A percentile compares a stretch with the other conserved stretches of the same genome.
phyloP scores from a whole-genome alignment of 495 filamentous ascomycete genomes.

The Chaetomium tenue region DNA sequence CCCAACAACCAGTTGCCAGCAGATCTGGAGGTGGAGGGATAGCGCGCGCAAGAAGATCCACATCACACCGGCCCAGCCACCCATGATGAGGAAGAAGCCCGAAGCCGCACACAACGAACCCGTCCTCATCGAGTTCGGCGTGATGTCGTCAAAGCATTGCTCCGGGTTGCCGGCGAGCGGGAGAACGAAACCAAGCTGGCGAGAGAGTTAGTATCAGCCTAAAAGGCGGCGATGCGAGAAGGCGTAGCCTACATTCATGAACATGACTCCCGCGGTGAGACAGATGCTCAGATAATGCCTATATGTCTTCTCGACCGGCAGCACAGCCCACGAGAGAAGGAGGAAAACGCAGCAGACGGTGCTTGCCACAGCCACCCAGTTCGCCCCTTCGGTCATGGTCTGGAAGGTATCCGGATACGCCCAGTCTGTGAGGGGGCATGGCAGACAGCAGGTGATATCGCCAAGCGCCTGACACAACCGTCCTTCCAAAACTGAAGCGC shows the following conservation, averaged over 20 bases:
- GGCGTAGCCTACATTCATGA: conserved; percentile 69
- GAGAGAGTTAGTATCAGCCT: not conserved
- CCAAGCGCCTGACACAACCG: conserved; percentile 52
- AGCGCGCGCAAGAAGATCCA: conserved; percentile 91
- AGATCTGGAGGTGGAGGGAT: conserved; percentile 94
- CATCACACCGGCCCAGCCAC: conserved; percentile 76
- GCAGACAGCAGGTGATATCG: conserved; percentile 70
- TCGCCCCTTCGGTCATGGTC: conserved; percentile 60
- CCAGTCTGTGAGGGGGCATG: conserved; percentile 84
- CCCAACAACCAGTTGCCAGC: conserved; percentile 91
- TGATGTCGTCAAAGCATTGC: conserved; percentile 86
- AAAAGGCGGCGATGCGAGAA: not conserved
- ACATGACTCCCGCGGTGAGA: conserved; percentile 67
- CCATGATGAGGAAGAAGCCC: conserved; percentile 77
- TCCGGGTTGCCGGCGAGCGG: conserved; percentile 76
- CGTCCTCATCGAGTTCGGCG: conserved; percentile 87
- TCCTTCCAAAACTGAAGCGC: conserved; percentile 60
- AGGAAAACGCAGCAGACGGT: conserved; percentile 72
- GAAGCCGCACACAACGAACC: conserved; percentile 81
- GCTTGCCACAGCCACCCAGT: conserved; percentile 76
- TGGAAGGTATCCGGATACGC: conserved; percentile 75
- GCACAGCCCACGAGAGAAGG: conserved; percentile 73
- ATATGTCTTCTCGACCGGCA: conserved; percentile 86
- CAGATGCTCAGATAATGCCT: conserved; percentile 91
- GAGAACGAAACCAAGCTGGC: conserved; percentile 78